These are phyloP conservation scores for Rosa multiflora DNA, from an alignment of 306 rosid species.

Conservation along the genomic window DNA sequence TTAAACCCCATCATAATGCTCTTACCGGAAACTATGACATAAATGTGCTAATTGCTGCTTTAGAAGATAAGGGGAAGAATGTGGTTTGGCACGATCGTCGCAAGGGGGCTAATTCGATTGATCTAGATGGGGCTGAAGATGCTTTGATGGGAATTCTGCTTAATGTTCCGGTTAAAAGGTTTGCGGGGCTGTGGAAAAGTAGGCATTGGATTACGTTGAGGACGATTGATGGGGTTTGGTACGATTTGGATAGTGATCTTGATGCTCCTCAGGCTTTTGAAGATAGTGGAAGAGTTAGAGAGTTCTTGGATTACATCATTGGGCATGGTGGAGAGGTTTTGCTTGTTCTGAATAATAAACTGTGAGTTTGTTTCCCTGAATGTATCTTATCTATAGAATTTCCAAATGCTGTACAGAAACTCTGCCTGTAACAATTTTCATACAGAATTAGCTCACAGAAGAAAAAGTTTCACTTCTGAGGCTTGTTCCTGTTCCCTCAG, in stretches of 20 bases:
- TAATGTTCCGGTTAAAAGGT: conserved; percentile 59
- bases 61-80: conserved; percentile 72
- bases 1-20: conserved; percentile 79
- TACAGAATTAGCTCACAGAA: conserved; percentile 16
- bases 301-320: conserved; percentile 60
- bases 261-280: conserved; percentile 53
- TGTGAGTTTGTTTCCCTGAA: conserved; percentile 31
- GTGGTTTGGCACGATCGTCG: conserved; percentile 79
- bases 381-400: neutral
- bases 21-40: conserved; percentile 89
- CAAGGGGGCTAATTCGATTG: conserved; percentile 60
- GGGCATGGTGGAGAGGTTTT: conserved; percentile 69
- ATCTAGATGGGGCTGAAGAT: conserved; percentile 58
- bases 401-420: conserved; percentile 2
- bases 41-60: conserved; percentile 77
- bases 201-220: conserved; percentile 86
- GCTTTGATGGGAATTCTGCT: conserved; percentile 82
- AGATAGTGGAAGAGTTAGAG: conserved; percentile 45
- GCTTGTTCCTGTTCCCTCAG: no score
- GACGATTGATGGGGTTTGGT: conserved; percentile 67
- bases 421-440: conserved; percentile 23
- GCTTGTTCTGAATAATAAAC: conserved; percentile 64
- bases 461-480: conserved; percentile 5
- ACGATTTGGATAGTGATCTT: conserved; percentile 88
- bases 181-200: conserved; percentile 75